These are phyloP conservation scores for Fusarium musae DNA, from an alignment of 2,329 filamentous ascomycete species.

Conservation along the genomic window DNA sequence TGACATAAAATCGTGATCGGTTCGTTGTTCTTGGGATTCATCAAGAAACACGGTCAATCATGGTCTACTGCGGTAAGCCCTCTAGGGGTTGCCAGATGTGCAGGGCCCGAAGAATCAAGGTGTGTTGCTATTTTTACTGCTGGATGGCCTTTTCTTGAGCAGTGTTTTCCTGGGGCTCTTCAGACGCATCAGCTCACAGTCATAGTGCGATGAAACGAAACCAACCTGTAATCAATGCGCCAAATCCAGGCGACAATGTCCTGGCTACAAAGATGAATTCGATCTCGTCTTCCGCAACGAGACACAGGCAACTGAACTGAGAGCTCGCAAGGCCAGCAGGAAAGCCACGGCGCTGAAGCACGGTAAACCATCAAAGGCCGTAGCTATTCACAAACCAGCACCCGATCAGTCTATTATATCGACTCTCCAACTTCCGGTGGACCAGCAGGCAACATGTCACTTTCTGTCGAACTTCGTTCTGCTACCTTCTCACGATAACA, in stretches of 20 bases:
- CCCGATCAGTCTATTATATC: slow-evolving; percentile 43
- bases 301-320: slow-evolving; percentile 73
- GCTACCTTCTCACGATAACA: slow-evolving; percentile 60
- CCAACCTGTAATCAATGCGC: slow-evolving; percentile 73
- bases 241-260: slow-evolving; percentile 71
- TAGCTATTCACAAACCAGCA: slow-evolving; percentile 25
- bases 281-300: slow-evolving; percentile 79
- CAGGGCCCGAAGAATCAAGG: slow-evolving; percentile 78
- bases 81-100: slow-evolving; percentile 80
- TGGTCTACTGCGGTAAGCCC: slow-evolving; percentile 75
- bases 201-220: slow-evolving; percentile 73
- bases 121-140: slow-evolving; percentile 51
- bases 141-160: background rate
- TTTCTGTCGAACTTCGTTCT: slow-evolving; percentile 72
- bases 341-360: slow-evolving; percentile 56
- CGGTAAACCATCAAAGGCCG: slow-evolving; percentile 38
- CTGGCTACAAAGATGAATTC: slow-evolving; percentile 77
- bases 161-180: background rate
- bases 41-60: slow-evolving; percentile 47
- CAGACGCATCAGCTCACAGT: slow-evolving; percentile 19
- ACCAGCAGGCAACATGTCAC: slow-evolving; percentile 67
- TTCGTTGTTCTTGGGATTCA: background rate
- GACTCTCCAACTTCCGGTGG: slow-evolving; percentile 59
- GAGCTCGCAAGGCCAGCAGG: slow-evolving; percentile 66
- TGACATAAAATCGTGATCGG: background rate